Percentiles rank a stretch among this genome's conserved stretches.
Conservation (phyloP, 345 rosid genomes). For the Boechera divaricarpa region DNA sequence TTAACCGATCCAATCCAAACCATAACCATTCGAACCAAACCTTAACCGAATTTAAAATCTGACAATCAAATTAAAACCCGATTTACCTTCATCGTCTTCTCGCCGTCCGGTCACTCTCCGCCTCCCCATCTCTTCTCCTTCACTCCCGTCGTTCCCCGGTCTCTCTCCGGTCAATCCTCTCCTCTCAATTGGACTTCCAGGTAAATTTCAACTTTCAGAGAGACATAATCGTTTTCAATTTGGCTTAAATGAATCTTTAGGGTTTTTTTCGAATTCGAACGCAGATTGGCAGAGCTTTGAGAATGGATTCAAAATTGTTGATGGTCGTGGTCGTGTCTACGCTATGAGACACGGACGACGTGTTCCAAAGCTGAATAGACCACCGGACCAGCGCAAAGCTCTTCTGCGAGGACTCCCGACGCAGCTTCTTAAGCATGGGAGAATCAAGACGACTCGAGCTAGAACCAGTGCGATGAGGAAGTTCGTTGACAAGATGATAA, state of each 20-base stretch:
- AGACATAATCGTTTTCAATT: no score
- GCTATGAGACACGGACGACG: slow-evolving; percentile 89
- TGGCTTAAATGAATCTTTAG: not conserved
- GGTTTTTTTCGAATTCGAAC: not conserved
- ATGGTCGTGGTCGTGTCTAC: slow-evolving; percentile 62
- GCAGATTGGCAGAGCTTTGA: slow-evolving; percentile 60
- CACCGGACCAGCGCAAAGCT: slow-evolving; percentile 88
- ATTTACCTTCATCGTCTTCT: not conserved
- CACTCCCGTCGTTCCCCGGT: slow-evolving; percentile 57
- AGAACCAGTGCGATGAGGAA: slow-evolving; percentile 90
- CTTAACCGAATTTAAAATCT: no score
- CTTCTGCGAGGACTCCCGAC: slow-evolving; percentile 89
- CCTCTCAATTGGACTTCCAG: slow-evolving; percentile 56
- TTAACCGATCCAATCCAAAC: no score
- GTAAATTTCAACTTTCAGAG: slow-evolving; percentile 38
- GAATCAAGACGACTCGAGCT: slow-evolving; percentile 90
- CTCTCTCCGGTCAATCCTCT: slow-evolving; percentile 61
- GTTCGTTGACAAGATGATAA: slow-evolving; percentile 89
- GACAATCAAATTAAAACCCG: no score
- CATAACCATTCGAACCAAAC: no score
- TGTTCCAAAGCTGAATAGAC: slow-evolving; percentile 91
- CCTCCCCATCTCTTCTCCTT: slow-evolving; percentile 42
- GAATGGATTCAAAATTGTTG: slow-evolving; percentile 51
- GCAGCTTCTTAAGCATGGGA: slow-evolving; percentile 86
- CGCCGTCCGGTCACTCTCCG: slow-evolving; percentile 33